Evolutionary conservation across 768 basidiomycete genomes (phyloP), one percentile per base, ranked within the genome.

Genomic region (Kwoniella bestiolae): DNA sequence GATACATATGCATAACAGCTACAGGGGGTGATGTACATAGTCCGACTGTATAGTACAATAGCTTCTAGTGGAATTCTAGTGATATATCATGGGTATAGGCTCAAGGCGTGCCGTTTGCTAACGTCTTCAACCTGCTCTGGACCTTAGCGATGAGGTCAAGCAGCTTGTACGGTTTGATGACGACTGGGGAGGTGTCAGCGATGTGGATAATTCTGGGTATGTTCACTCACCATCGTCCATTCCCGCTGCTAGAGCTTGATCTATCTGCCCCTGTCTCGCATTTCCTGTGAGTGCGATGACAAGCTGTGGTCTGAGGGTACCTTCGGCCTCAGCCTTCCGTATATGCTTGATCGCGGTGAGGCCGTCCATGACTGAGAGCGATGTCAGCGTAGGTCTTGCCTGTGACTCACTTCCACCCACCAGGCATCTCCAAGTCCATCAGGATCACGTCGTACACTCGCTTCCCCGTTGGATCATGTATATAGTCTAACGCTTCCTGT

Each of bases 281-380:
- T 78, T 78, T 38, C 76, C 76, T 0, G 76, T 78, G 45, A 78
- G 56, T 3, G 76, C 76, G 38, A 73, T 69, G 26, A 75, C 74
- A 14, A 63, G 47, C 25, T 66, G 65, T 5, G 53, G 49, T 2
- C 55, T 23, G 3, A 69, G 49, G n/a, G 34, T 26, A 5, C 69
- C 71, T 2, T 53, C 61, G 14, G 2, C 5, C 50, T 75, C 74
- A 32, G 56, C 50, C n/a, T 60, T 21, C 26, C 74, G 44, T 2
- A 75, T 72, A 44, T 66, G 46, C 21, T 63, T 63, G 60, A 75
- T 67, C 5, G 71, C 71, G 2, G 68, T 70, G 11, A 75, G 56
- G 5, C 74, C 74, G 44, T 75, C 71, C 74, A 75, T 75, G 41
- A 75, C 71, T 66, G 47, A 29, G 28, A 52, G 26, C 44, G 32